phyloP scores from a whole-genome alignment of 495 filamentous ascomycete genomes.

The Massariosphaeria phaeospora region DNA sequence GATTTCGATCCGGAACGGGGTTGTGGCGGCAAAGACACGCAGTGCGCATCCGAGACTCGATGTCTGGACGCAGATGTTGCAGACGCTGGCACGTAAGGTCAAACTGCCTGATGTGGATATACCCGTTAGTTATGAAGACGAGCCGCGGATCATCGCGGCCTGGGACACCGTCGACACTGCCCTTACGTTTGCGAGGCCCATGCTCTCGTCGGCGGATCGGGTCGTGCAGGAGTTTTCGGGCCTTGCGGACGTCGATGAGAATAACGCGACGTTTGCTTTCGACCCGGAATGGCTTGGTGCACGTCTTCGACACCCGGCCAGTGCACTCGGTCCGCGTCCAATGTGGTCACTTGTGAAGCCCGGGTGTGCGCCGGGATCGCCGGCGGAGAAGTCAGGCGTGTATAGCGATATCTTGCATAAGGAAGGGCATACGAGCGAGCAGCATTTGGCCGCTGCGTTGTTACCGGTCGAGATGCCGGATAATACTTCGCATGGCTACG shows the following conservation, averaged over 20 bases:
- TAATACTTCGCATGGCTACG: constrained; percentile 36
- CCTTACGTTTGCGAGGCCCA: constrained; percentile 1
- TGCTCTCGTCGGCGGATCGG: not conserved
- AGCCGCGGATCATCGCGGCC: constrained; percentile 35
- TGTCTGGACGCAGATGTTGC: constrained; percentile 34
- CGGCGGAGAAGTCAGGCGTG: not conserved
- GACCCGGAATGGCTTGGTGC: constrained; percentile 29
- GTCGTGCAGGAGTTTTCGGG: constrained; percentile 4
- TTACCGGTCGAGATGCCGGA: constrained; percentile 22
- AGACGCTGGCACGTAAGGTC: constrained; percentile 20
- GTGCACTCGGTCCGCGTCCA: constrained; percentile 8
- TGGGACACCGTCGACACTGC: constrained; percentile 39
- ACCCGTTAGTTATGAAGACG: constrained; percentile 38
- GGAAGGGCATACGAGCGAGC: constrained; percentile 23
- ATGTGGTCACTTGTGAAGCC: constrained; percentile 37
- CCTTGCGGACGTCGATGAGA: constrained; percentile 13
- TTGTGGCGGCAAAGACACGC: constrained; percentile 18
- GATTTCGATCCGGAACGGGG: constrained; percentile 35
- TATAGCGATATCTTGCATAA: constrained; percentile 21
- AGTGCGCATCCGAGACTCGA: constrained; percentile 25
- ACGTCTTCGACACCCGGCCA: not conserved
- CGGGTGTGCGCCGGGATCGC: constrained; percentile 34
- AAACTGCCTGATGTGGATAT: constrained; percentile 40
- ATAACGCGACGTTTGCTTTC: constrained; percentile 5
- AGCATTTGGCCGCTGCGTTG: constrained; percentile 31